Percentiles rank a stretch among this genome's conserved stretches.
phyloP scores from a whole-genome alignment of 352 stramenopile species.

The Globisporangium ultimum region DNA sequence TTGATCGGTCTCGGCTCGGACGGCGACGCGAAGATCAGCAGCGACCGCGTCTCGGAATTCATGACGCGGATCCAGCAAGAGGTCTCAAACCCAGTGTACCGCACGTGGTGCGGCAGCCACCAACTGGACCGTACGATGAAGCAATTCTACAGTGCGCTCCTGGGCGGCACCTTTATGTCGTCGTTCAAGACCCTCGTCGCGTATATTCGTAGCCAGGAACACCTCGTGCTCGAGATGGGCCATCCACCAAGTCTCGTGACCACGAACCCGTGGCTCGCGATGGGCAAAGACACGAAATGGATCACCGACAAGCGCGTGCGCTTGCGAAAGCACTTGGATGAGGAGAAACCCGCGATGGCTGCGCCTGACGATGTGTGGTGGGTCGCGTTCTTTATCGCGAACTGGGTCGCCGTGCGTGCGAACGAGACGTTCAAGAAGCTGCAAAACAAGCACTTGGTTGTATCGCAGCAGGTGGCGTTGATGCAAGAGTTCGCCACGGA shows the following conservation, averaged over 20 bases:
- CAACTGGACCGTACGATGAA: constrained; percentile 34
- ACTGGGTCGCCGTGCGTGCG: constrained; percentile 40
- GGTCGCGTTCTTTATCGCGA: constrained; percentile 46
- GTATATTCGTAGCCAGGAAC: constrained; percentile 29
- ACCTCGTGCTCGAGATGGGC: constrained; percentile 29
- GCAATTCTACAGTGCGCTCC: constrained; percentile 41
- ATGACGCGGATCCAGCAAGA: constrained; percentile 28
- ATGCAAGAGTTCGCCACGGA: constrained; percentile 27
- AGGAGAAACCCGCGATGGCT: constrained; percentile 12
- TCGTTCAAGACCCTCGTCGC: constrained; percentile 25
- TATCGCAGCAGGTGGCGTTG: constrained; percentile 13
- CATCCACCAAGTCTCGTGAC: constrained; percentile 15
- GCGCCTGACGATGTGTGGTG: constrained; percentile 48
- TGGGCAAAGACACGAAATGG: constrained; percentile 45
- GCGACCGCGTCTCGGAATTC: constrained; percentile 23
- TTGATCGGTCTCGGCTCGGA: constrained; percentile 36
- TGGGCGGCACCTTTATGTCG: constrained; percentile 34
- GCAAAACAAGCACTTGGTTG: constrained; percentile 19
- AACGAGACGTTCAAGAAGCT: constrained; percentile 36
- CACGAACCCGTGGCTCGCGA: constrained; percentile 23
- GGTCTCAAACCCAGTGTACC: constrained; percentile 23
- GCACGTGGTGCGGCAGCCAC: constrained; percentile 25
- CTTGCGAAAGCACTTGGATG: constrained; percentile 39
- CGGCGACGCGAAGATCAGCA: constrained; percentile 25
- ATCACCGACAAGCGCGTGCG: constrained; percentile 48